Evolutionary conservation across 345 rosid genomes (phyloP).

Genomic region (Pistacia integerrima): DNA sequence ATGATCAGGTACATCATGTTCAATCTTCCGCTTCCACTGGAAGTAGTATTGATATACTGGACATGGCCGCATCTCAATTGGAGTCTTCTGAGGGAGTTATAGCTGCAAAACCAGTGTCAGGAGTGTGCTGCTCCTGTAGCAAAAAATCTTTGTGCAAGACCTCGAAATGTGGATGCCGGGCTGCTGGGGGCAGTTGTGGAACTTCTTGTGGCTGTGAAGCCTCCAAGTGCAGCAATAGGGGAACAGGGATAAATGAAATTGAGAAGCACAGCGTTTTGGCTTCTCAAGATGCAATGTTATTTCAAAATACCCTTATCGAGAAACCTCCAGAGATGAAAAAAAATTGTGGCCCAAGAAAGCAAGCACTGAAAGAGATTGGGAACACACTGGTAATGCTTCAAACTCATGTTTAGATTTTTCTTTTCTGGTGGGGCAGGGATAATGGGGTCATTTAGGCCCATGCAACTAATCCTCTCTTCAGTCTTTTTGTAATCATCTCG

Average conservation of each 20-base stretch:
- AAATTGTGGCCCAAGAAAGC: conserved; percentile 44
- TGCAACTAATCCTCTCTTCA: too few species aligned
- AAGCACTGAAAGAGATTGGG: conserved; percentile 79
- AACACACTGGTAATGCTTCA: conserved; percentile 52
- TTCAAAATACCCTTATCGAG: conserved; percentile 31
- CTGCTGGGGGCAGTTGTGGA: conserved; percentile 64
- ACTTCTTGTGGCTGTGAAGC: conserved; percentile 66
- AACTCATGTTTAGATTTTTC: not conserved
- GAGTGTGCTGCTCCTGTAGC: conserved; percentile 77
- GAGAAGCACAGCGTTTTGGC: conserved; percentile 32
- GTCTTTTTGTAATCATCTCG: not conserved
- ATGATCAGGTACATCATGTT: conserved; percentile 42
- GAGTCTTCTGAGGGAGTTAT: conserved; percentile 39
- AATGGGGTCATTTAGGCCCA: not conserved
- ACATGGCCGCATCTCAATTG: conserved; percentile 37
- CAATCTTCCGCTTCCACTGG: conserved; percentile 47
- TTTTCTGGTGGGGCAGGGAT: not conserved
- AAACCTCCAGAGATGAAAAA: conserved; percentile 39
- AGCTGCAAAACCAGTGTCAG: conserved; percentile 31
- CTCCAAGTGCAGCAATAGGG: conserved; percentile 72
- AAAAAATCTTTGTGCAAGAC: conserved; percentile 79
- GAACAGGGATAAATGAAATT: conserved; percentile 24
- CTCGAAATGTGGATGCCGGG: conserved; percentile 70
- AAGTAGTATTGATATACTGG: conserved; percentile 31
- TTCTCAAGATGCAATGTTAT: conserved; percentile 31